Base-by-base conservation (phyloP, 108 stramenopile species). In the Nitzschia sp. region DNA sequence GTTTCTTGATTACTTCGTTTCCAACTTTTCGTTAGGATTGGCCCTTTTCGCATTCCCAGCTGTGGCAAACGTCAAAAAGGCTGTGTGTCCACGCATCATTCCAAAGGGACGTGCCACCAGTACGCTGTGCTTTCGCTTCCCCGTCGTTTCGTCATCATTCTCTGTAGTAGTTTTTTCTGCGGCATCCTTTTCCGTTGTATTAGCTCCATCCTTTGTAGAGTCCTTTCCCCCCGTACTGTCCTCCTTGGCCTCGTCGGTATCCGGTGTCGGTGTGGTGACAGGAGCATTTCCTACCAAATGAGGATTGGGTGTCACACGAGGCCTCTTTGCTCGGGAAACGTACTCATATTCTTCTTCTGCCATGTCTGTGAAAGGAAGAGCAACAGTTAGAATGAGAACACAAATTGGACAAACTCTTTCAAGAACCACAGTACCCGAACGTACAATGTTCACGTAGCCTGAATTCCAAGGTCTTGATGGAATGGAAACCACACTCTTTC, bases 1-100 rank as follows among this genome's bases (percentile, higher is more conserved):
- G 29, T 34, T 34, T 3, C 5, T 34, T 34, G 3, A 34, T 34
- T 34, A 34, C 29, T 34, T 34, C 29, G 1, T 34, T 5, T 34
- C 29, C 29, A 34, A 34, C 29, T 48, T 17, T 2, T 53, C 42
- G 40, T 76, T 71, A 10, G 79, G 80, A 65, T 83, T 73, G 17
- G 84, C 80, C 52, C 67, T 73, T 11, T 53, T 56, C 19, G 57
- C 67, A 59, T 83, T 82, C 9, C 89, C 86, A 42, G 87, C 86
- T 9, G 91, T 93, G 8, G 92, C 93, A 78, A 97, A 98, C 51
- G 97, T 97, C 8, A 98, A 79, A 71, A 97, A 98, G 8, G 97
- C 97, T 5, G 97, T 96, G 67, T 98, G 97, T 6, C 97, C 97
- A 65, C 95, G 78, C 96, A 97, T 97, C 10, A 65, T 77, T 15